Evolutionary conservation across 1,284 basidiomycete genomes (phyloP), one percentile per base, ranked within the genome.

Genomic region (Phellopilus nigrolimitatus): DNA sequence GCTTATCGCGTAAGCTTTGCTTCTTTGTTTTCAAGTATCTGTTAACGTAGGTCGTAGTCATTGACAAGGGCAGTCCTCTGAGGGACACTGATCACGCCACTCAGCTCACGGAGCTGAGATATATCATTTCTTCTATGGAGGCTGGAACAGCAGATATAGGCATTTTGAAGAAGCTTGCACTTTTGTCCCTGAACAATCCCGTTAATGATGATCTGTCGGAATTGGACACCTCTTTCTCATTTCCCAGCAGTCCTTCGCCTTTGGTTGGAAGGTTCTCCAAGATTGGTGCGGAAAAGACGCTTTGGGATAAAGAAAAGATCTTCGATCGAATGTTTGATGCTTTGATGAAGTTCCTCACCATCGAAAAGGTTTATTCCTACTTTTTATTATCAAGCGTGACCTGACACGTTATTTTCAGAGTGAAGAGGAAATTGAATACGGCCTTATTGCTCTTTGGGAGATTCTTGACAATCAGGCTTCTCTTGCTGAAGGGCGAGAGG

Each of bases 401-500:
- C 45, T 57, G 46, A 39, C 49, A 44, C 51, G 22, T 51, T 50
- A 46, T 49, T 53, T 54, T 31, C 60, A 90, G 87, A 68, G 68
- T 48, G 75, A 76, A 49, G 78, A 82, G 56, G 71, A 76, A 54
- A 68, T 90, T 28, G 82, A 86, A 61, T 85, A 87, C 60, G 86
- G 80, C 25, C 67, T 91, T 57, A 81, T 90, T 59, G 71, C 84
- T 31, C 60, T 88, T 19, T 90, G 84, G 84, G 87, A 90, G 66
- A 75, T 88, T 60, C 67, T 90, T 10, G 81, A 81, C 60, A 78
- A 82, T 57, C 84, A 88, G 62, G 69, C 75, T 15, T 64, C 73
- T 34, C 75, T 81, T 55, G 67, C 89, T 5, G 88, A 91, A 62
- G 85, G 86, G 28, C 79, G 75, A 54, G 88, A 89, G 68, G 73